Evolutionary conservation across 2,329 filamentous ascomycete genomes (phyloP), one percentile per base, ranked within the genome.

Genomic region (Arthrobotrys megalospora): DNA sequence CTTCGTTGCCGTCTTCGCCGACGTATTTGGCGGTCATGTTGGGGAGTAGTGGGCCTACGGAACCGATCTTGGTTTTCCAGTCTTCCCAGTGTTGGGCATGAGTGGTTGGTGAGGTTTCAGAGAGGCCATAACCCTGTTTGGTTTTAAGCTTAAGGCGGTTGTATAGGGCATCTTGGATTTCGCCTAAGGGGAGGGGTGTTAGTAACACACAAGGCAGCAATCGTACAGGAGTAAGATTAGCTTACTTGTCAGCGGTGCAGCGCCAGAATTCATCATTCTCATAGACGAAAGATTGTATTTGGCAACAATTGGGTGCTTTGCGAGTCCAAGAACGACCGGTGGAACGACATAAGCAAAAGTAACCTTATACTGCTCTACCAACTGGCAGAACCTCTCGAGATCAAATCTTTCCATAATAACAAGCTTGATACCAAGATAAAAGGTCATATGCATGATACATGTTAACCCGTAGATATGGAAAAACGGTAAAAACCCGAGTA

Each of bases 81-180:
- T 93, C 91, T 41, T 90, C 88, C 86, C 92, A 91, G 6, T 88
- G 86, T 84, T 94, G 93, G 8, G 89, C 89, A 81, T 93, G 91
- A 0, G 93, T 92, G 0, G 90, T 91, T 0, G 94, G 94, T 28
- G 91, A 91, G 12, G 93, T 96, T 86, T 98, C 95, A 4, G 91
- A 93, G 4, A 98, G 87, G 0, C 95, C 95, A 83, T 97, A 98
- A 16, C 93, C 94, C 85, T 98, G 95, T 86, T 97, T 97, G 78
- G 97, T 90, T 1, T 91, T 91, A 19, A 96, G 87, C 64, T 90
- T 90, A 75, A 96, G 89, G 6, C 94, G 89, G 19, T 88, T 85
- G 86, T 93, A 92, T 2, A 96, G 89, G 7, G 90, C 88, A 69
- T 93, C 89, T 0, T 95, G 92, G 1, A 98, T 88, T 80, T 97